These are phyloP conservation scores for Fusarium vanettenii DNA, from an alignment of 2,329 filamentous ascomycete species.

Conservation along the genomic window DNA sequence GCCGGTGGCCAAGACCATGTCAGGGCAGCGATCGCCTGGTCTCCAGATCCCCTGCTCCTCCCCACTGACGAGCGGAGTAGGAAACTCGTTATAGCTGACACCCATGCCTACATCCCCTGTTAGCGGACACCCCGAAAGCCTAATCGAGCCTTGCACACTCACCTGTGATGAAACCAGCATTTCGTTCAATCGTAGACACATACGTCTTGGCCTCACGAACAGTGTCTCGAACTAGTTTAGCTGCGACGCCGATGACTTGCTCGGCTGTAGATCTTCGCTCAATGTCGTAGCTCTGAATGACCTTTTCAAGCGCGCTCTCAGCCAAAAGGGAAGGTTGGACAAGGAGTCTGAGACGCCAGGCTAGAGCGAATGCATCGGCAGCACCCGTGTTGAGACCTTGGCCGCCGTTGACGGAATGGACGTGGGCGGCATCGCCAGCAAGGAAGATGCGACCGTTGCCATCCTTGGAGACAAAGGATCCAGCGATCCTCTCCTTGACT, in stretches of 20 bases:
- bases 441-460: conserved; percentile 61
- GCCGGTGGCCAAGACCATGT: not conserved
- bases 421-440: conserved; percentile 68
- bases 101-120: conserved; percentile 19
- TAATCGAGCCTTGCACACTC: conserved; percentile 1
- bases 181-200: conserved; percentile 59
- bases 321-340: conserved; percentile 37
- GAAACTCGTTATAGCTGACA: conserved; percentile 18
- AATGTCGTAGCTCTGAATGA: conserved; percentile 57
- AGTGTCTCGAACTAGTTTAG: conserved; percentile 58
- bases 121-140: not conserved
- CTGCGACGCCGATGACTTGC: conserved; percentile 60
- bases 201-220: conserved; percentile 57
- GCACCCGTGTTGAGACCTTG: conserved; percentile 70
- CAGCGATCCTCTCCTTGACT: conserved; percentile 57
- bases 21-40: conserved; percentile 29
- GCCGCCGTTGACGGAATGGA: conserved; percentile 66
- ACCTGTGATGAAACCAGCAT: conserved; percentile 62
- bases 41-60: conserved; percentile 14
- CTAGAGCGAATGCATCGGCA: conserved; percentile 65
- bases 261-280: conserved; percentile 58
- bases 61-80: conserved; percentile 21
- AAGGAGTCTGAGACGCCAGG: conserved; percentile 60
- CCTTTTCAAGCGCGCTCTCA: conserved; percentile 9
- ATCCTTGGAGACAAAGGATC: conserved; percentile 52